Evolutionary conservation across 2,329 filamentous ascomycete species (phyloP).

Genomic region (Hypoxylon sp.): DNA sequence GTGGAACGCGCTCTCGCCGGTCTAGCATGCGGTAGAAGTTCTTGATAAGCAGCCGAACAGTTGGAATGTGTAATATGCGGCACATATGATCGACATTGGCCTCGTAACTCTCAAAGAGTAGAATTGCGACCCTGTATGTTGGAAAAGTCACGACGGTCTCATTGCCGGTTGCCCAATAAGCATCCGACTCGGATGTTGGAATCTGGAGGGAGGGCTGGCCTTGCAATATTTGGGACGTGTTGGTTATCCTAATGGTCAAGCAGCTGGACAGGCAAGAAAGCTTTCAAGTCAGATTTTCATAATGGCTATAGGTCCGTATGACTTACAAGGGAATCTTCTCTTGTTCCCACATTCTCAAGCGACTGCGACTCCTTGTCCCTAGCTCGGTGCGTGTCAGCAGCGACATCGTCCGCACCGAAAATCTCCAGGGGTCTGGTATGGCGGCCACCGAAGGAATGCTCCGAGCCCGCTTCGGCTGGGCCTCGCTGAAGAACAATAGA

Average conservation of each 20-base stretch:
- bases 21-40: conserved; percentile 34
- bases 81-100: conserved; percentile 35
- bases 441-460: neutral
- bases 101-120: conserved; percentile 38
- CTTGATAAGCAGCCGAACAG: conserved; percentile 35
- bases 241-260: conserved; percentile 26
- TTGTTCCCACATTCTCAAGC: conserved; percentile 28
- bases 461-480: neutral
- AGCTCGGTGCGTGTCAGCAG: neutral
- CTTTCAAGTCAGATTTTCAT: conserved; percentile 10
- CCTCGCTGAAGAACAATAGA: conserved; percentile 26
- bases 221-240: conserved; percentile 22
- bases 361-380: conserved; percentile 13
- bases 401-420: neutral
- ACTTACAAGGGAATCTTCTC: conserved; percentile 27
- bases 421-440: neutral
- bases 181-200: neutral
- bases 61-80: conserved; percentile 37
- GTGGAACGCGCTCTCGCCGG: conserved; percentile 30
- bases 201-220: neutral
- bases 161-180: conserved; percentile 2
- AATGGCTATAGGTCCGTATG: neutral
- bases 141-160: conserved; percentile 27
- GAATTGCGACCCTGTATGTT: conserved; percentile 26
- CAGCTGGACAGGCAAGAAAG: conserved; percentile 31